Percentiles rank a stretch among this genome's conserved stretches.
phyloP scores from a whole-genome alignment of 257 asterid species.

The Solanum sejunctum region DNA sequence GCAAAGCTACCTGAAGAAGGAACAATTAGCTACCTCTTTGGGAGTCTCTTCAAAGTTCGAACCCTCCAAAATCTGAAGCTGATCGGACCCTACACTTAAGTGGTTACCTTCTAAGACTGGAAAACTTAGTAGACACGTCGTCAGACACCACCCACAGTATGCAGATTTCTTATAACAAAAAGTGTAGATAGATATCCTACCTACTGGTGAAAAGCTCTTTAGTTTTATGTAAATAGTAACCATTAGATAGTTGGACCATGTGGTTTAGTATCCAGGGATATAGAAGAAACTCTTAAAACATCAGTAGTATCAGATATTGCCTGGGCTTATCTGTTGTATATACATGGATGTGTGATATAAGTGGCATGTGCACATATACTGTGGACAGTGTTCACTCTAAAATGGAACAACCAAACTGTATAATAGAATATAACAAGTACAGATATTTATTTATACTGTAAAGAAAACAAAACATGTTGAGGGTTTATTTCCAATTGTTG shows the following conservation, averaged over 20 bases:
- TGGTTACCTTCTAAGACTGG: background rate
- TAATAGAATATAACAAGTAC: background rate
- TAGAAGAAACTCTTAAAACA: background rate
- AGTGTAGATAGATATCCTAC: background rate
- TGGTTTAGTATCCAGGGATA: background rate
- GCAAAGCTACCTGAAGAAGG: conserved; percentile 34
- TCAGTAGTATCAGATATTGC: background rate
- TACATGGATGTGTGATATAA: background rate
- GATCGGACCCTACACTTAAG: conserved; percentile 16
- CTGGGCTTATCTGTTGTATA: background rate
- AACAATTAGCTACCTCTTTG: conserved; percentile 41
- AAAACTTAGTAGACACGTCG: background rate
- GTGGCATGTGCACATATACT: background rate
- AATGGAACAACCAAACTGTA: background rate
- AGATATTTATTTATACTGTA: background rate
- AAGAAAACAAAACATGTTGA: background rate
- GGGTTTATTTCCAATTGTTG: background rate
- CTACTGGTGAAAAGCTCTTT: background rate
- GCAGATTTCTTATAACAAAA: background rate
- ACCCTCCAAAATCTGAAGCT: conserved; percentile 16
- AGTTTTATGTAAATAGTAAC: background rate
- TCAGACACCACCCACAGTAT: background rate
- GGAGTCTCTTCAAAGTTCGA: conserved; percentile 40
- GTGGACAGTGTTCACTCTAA: background rate
- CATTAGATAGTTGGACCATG: background rate